Percentiles rank a stretch among this genome's conserved stretches.
These are phyloP conservation scores for Phytophthora aleatoria DNA, from an alignment of 352 stramenopile species.

Conservation along the genomic window DNA sequence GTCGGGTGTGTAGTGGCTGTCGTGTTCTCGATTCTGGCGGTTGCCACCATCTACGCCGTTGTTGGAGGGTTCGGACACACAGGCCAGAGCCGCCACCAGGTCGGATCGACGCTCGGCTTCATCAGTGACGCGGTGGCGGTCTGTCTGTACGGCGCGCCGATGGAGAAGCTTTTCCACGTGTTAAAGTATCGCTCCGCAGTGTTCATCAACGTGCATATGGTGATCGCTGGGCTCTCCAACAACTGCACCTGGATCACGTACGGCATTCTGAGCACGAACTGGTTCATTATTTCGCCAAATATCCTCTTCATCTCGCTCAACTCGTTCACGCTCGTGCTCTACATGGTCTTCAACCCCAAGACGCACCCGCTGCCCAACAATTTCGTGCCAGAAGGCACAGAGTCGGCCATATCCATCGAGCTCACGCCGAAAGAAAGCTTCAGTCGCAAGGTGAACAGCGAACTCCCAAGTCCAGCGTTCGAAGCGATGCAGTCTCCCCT, in stretches of 20 bases:
- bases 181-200: slow-evolving; percentile 41
- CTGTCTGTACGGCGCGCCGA: slow-evolving; percentile 41
- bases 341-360: slow-evolving; percentile 32
- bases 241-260: slow-evolving; percentile 47
- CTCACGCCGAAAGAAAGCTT: slow-evolving; percentile 11
- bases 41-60: slow-evolving; percentile 42
- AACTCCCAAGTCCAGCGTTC: slow-evolving; percentile 16
- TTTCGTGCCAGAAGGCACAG: slow-evolving; percentile 5
- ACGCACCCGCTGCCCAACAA: slow-evolving; percentile 22
- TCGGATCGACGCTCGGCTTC: slow-evolving; percentile 31
- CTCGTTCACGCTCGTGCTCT: slow-evolving; percentile 34
- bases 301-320: slow-evolving; percentile 39
- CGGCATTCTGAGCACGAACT: slow-evolving; percentile 34
- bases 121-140: slow-evolving; percentile 36
- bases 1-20: slow-evolving; percentile 24
- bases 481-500: slow-evolving; percentile 18
- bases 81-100: slow-evolving; percentile 26
- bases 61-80: slow-evolving; percentile 37
- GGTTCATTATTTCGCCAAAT: slow-evolving; percentile 38
- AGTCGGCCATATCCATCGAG: slow-evolving; percentile 18
- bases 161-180: slow-evolving; percentile 48
- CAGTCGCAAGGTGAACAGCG: slow-evolving; percentile 5
- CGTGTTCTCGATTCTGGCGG: slow-evolving; percentile 19
- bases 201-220: slow-evolving; percentile 41
- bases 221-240: slow-evolving; percentile 45